Evolutionary conservation across 441 rosid genomes (phyloP).

Genomic region (Capsella rubella): DNA sequence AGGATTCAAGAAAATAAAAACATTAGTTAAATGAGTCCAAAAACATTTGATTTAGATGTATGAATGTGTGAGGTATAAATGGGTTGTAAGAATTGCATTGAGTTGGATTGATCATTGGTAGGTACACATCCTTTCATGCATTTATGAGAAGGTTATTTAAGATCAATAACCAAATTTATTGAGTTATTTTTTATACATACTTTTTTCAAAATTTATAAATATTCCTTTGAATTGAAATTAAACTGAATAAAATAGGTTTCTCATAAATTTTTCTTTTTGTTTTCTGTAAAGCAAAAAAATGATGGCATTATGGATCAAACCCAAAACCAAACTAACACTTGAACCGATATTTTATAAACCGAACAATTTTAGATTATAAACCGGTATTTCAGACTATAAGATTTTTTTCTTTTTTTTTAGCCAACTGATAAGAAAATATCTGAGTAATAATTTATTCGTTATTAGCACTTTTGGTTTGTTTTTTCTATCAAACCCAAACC

Average conservation of each 20-base stretch:
- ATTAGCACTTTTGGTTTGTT: too few relatives aligned
- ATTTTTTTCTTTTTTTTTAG: too few relatives aligned
- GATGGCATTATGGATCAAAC: not conserved
- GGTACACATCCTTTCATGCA: constrained; percentile 44
- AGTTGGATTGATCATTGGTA: constrained; percentile 46
- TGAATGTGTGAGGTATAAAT: constrained; percentile 32
- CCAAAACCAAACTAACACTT: not conserved
- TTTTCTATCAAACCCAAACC: too few relatives aligned
- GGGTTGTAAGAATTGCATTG: constrained; percentile 41
- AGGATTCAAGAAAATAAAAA: not conserved
- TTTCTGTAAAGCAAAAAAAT: too few relatives aligned
- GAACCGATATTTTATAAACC: not conserved
- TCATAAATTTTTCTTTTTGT: too few relatives aligned
- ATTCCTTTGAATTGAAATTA: not conserved
- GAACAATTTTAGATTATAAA: not conserved
- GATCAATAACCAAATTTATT: constrained; percentile 5
- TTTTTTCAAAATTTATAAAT: not conserved
- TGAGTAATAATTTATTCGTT: too few relatives aligned
- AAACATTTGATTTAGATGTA: constrained; percentile 33
- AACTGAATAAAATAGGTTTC: not conserved
- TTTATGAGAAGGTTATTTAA: constrained; percentile 25
- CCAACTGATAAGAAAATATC: not conserved
- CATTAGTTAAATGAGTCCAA: constrained; percentile 23
- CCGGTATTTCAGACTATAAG: too few relatives aligned
- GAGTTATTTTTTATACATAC: not conserved